Evolutionary conservation across 345 rosid genomes (phyloP).

Genomic region (Microcos paniculata): DNA sequence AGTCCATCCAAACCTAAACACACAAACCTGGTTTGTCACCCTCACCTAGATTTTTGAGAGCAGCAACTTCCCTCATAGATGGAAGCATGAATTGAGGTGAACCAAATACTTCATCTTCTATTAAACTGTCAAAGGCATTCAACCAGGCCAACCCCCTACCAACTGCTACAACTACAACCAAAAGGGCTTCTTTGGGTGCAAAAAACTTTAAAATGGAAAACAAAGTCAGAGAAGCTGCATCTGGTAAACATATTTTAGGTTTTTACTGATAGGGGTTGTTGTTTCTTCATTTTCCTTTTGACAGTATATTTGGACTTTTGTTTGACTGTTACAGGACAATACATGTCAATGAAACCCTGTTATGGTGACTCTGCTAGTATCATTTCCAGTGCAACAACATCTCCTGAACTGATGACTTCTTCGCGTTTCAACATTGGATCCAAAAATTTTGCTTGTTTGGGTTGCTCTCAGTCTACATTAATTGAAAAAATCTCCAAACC

Average conservation of each 20-base stretch:
- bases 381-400: slow-evolving; percentile 8
- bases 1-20: no score
- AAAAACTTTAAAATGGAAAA: slow-evolving; percentile 24
- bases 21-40: no score
- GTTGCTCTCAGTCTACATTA: slow-evolving; percentile 5
- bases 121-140: slow-evolving; percentile 24
- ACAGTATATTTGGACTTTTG: background rate
- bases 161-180: slow-evolving; percentile 20
- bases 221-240: slow-evolving; percentile 24
- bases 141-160: slow-evolving; percentile 10
- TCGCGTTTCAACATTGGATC: slow-evolving; percentile 9
- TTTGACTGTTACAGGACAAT: slow-evolving; percentile 28
- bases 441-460: slow-evolving; percentile 4
- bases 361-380: slow-evolving; percentile 11
- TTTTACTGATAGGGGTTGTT: background rate
- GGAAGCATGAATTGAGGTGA: no score
- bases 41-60: no score
- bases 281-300: background rate
- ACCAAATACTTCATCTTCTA: slow-evolving; percentile 17
- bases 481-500: slow-evolving; percentile 21
- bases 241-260: slow-evolving; percentile 17
- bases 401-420: slow-evolving; percentile 28
- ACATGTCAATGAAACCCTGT: slow-evolving; percentile 35
- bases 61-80: no score
- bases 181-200: slow-evolving; percentile 27